Evolutionary conservation across 139 green algal genomes (phyloP).

Genomic region (Closterium sp.): DNA sequence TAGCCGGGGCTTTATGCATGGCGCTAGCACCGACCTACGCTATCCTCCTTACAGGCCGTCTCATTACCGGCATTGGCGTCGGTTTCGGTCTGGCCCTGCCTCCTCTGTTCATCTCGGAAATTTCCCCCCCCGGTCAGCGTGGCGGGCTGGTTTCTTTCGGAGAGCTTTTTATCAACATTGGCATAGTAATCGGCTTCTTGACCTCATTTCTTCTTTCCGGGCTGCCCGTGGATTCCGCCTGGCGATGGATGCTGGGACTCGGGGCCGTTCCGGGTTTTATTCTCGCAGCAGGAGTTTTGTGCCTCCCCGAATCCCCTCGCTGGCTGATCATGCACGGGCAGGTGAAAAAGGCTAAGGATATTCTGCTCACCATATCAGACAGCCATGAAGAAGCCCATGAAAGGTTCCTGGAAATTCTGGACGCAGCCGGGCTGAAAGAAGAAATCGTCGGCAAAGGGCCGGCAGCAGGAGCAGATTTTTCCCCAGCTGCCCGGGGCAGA

Average conservation of each 20-base stretch:
- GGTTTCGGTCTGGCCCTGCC: constrained; percentile 39
- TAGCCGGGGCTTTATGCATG: constrained; percentile 43
- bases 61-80: constrained; percentile 47
- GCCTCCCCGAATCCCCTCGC: constrained; percentile 48
- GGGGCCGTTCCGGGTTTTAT: constrained; percentile 33
- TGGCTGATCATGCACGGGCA: constrained; percentile 47
- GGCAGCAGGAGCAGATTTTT: constrained; percentile 5
- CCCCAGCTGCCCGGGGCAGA: neutral
- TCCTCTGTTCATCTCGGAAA: constrained; percentile 51
- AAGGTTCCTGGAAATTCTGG: constrained; percentile 40
- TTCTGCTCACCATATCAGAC: constrained; percentile 30
- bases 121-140: constrained; percentile 19
- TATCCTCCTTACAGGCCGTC: constrained; percentile 34
- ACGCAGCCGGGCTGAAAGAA: neutral
- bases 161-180: constrained; percentile 56
- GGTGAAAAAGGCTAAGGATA: constrained; percentile 16
- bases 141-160: constrained; percentile 41
- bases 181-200: constrained; percentile 51
- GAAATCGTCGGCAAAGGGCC: neutral
- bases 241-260: constrained; percentile 54
- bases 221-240: constrained; percentile 21
- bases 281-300: constrained; percentile 12
- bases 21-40: constrained; percentile 28
- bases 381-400: constrained; percentile 15
- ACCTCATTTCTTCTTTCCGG: constrained; percentile 21